Percentiles rank a stretch among this genome's conserved stretches.
Evolutionary conservation across 306 rosid genomes (phyloP).

Genomic region (Macrotyloma uniflorum): DNA sequence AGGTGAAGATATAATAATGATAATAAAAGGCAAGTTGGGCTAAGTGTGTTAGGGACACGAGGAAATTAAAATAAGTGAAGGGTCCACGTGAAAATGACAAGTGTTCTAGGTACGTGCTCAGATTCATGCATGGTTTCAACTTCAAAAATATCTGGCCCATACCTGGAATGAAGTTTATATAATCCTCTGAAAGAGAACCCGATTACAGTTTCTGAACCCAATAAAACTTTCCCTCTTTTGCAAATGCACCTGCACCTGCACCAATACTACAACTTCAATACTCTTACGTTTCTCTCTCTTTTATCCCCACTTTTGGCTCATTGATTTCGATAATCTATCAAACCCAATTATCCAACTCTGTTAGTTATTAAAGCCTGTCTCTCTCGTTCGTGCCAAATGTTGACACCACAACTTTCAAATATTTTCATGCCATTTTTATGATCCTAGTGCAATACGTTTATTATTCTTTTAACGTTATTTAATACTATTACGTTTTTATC

Average conservation of each 20-base stretch:
- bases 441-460: neutral
- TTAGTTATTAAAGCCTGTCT: neutral
- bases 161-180: neutral
- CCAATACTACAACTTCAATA: constrained; percentile 8
- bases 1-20: neutral
- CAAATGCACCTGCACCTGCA: constrained; percentile 2
- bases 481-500: neutral
- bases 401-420: neutral
- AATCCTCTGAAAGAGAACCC: neutral
- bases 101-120: constrained; percentile 63
- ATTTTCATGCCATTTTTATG: neutral
- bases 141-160: constrained; percentile 40
- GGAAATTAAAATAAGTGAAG: constrained; percentile 34
- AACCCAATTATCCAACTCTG: neutral
- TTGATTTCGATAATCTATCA: neutral
- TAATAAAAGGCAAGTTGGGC: constrained; percentile 22
- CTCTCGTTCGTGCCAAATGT: constrained; percentile 24
- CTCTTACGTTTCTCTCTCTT: neutral
- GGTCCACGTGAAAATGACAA: constrained; percentile 51
- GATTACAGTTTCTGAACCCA: constrained; percentile 24
- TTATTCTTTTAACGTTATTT: neutral
- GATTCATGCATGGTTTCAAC: constrained; percentile 76
- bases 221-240: constrained; percentile 11
- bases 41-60: constrained; percentile 16
- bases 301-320: neutral